Conservation (phyloP, 1,139 yeast species). For the Nematodospora anomalae region DNA sequence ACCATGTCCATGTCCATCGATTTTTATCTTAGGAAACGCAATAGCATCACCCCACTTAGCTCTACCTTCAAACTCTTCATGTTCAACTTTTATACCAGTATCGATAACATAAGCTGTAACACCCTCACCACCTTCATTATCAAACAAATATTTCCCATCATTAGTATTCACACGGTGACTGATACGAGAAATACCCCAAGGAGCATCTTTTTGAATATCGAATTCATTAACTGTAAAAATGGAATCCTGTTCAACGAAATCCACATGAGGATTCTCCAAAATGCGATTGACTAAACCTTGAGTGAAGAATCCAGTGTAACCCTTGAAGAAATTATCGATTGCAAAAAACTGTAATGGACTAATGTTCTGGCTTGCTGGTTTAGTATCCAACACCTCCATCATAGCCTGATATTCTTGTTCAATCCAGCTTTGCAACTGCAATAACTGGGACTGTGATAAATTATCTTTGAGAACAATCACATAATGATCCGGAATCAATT, state of each 20-base stretch:
- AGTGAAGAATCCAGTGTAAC: conserved; percentile 37
- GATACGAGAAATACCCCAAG: conserved; percentile 45
- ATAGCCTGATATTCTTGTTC: conserved; percentile 18
- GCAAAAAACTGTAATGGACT: conserved; percentile 36
- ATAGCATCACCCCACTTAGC: conserved; percentile 45
- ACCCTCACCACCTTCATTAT: conserved; percentile 43
- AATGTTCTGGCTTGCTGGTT: conserved; percentile 23
- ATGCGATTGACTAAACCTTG: conserved; percentile 27
- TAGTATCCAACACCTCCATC: conserved; percentile 18
- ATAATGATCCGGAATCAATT: conserved; percentile 52
- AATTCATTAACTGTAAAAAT: conserved; percentile 33
- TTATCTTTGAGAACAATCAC: conserved; percentile 38
- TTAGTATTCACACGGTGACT: conserved; percentile 34
- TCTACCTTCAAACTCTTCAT: conserved; percentile 44
- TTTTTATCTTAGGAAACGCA: conserved; percentile 35
- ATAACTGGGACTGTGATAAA: conserved; percentile 28
- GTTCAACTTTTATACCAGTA: conserved; percentile 43
- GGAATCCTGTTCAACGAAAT: conserved; percentile 40
- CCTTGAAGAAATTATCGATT: conserved; percentile 27
- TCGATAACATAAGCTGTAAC: conserved; percentile 47
- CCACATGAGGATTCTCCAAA: conserved; percentile 29
- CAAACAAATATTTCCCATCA: conserved; percentile 52
- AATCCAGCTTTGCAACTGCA: conserved; percentile 66
- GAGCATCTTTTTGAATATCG: conserved; percentile 38
- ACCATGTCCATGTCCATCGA: conserved; percentile 57